These are phyloP conservation scores for Solanum hybrid DNA, from an alignment of 305 asterid genomes.

Conservation along the genomic window DNA sequence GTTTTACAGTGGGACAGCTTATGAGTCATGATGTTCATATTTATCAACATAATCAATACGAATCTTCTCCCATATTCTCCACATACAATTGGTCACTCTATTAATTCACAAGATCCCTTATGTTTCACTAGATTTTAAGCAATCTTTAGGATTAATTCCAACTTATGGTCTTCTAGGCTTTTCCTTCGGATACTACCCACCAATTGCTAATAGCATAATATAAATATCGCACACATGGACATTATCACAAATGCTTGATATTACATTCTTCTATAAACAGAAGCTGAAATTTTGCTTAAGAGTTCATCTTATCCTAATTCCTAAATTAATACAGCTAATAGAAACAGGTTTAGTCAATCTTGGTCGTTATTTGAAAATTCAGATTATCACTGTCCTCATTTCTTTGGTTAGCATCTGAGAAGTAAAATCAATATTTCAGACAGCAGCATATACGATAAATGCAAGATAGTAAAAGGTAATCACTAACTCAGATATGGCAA, in stretches of 20 bases:
- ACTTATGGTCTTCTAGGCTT: not conserved
- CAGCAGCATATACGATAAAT: not conserved
- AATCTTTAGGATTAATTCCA: not conserved
- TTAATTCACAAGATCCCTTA: not conserved
- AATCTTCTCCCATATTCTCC: not conserved
- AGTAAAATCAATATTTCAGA: not conserved
- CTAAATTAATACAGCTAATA: not conserved
- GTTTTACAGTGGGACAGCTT: not conserved
- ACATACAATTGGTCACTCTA: not conserved
- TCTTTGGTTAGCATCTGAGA: not conserved
- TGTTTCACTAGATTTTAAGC: not conserved
- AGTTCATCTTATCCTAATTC: not conserved
- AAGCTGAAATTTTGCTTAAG: not conserved
- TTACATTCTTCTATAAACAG: not conserved
- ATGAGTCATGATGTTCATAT: not conserved
- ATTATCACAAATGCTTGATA: not conserved
- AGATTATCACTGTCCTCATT: not conserved
- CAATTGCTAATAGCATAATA: not conserved
- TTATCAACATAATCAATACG: not conserved
- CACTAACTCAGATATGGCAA: not conserved
- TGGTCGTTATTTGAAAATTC: not conserved
- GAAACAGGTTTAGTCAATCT: not conserved
- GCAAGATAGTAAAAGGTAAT: not conserved
- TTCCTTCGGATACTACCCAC: not conserved
- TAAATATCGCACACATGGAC: not conserved